Percentiles rank a stretch among this genome's conserved stretches.
These are phyloP conservation scores for Epichloe gansuensis DNA, from an alignment of 2,329 filamentous ascomycete genomes.

Conservation along the genomic window DNA sequence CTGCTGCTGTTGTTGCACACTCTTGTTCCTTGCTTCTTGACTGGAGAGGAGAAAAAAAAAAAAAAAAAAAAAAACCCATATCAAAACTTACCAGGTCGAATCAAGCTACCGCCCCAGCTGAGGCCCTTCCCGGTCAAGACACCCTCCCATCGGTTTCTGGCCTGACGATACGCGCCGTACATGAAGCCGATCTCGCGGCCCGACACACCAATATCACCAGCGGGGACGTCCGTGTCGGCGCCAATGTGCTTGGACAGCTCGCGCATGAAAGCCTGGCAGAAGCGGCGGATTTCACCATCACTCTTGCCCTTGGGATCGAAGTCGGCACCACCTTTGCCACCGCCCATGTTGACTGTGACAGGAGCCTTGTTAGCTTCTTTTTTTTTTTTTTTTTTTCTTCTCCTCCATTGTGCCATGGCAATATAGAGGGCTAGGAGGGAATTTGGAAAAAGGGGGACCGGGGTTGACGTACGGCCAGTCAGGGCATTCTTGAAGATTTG, in stretches of 20 bases:
- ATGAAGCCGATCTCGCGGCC: slow-evolving; percentile 88
- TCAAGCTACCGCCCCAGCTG: slow-evolving; percentile 84
- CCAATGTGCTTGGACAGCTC: slow-evolving; percentile 94
- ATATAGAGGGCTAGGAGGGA: background rate
- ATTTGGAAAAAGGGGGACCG: background rate
- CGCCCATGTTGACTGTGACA: slow-evolving; percentile 59
- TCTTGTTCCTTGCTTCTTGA: background rate
- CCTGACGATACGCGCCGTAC: slow-evolving; percentile 85
- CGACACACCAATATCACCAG: slow-evolving; percentile 91
- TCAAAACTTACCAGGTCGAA: slow-evolving; percentile 51
- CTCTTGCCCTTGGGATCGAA: slow-evolving; percentile 99
- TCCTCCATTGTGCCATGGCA: background rate
- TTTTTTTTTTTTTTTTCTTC: background rate
- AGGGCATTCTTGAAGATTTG: slow-evolving; percentile 99
- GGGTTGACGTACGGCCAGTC: slow-evolving; percentile 61
- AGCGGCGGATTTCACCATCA: slow-evolving; percentile 92
- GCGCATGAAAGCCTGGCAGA: slow-evolving; percentile 93
- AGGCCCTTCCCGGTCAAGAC: slow-evolving; percentile 93
- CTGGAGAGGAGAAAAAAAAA: background rate
- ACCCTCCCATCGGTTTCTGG: slow-evolving; percentile 87
- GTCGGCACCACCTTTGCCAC: slow-evolving; percentile 94
- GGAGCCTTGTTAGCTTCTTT: background rate
- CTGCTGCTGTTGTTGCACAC: background rate
- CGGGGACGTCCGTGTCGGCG: slow-evolving; percentile 89
- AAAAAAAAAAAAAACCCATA: too few relatives aligned